Evolutionary conservation across 331 rosid genomes (phyloP).

Genomic region (Acacia pycnantha): DNA sequence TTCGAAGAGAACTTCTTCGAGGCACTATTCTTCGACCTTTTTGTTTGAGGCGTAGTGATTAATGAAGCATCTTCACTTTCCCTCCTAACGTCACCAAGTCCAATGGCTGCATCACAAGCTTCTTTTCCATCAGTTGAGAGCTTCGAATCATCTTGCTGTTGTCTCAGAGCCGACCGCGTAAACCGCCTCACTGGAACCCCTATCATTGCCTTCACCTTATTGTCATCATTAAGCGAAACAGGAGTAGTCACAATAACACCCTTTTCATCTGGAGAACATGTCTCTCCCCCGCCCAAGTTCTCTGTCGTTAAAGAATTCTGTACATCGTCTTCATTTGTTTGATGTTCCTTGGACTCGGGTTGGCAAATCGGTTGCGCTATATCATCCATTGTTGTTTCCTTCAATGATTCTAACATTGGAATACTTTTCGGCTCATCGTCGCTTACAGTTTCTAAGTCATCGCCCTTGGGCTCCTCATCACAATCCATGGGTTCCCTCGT

Average conservation of each 20-base stretch:
- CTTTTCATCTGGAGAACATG: slow-evolving; percentile 17
- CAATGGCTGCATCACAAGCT: slow-evolving; percentile 13
- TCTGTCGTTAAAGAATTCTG: neutral
- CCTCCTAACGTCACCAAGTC: slow-evolving; percentile 9
- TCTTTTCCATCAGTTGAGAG: neutral
- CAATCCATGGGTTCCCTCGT: slow-evolving; percentile 20
- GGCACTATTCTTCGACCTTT: too few species aligned
- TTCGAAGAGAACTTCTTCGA: slow-evolving; percentile 46
- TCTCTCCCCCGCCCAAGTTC: slow-evolving; percentile 22
- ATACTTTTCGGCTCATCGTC: slow-evolving; percentile 29
- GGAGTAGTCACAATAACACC: neutral
- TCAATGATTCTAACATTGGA: neutral
- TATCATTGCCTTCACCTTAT: slow-evolving; percentile 14
- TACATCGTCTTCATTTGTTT: neutral
- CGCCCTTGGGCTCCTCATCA: slow-evolving; percentile 48
- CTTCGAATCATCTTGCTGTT: slow-evolving; percentile 32
- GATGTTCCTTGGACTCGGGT: slow-evolving; percentile 6
- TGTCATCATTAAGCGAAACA: neutral
- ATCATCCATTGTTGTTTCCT: slow-evolving; percentile 20
- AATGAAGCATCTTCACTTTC: slow-evolving; percentile 16
- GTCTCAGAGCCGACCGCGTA: slow-evolving; percentile 70
- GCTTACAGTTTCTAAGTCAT: slow-evolving; percentile 38
- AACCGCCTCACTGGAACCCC: slow-evolving; percentile 57
- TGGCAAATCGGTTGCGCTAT: neutral
- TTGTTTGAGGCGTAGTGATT: slow-evolving; percentile 16